Conservation (phyloP, 805 yeast genomes). For the Nadsonia fulvescens region DNA sequence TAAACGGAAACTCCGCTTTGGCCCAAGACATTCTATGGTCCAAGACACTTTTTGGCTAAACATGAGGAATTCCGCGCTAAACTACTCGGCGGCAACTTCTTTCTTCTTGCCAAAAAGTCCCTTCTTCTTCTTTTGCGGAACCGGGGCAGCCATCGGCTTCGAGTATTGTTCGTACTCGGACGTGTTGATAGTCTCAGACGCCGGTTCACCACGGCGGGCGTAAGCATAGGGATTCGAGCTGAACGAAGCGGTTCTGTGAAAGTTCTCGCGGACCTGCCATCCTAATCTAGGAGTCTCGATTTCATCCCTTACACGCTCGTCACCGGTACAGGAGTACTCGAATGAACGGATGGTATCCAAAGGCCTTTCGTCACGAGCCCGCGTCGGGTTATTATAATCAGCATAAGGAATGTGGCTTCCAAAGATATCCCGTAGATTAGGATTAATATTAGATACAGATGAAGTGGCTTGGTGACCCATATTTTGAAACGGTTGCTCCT, state of each 20-base stretch:
- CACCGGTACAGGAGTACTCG: constrained; percentile 90
- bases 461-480: too few species aligned
- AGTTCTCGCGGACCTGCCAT: constrained; percentile 63
- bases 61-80: too few species aligned
- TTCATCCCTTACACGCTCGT: constrained; percentile 57
- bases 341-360: constrained; percentile 86
- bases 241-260: constrained; percentile 49
- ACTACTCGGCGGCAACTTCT: too few species aligned
- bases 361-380: constrained; percentile 90
- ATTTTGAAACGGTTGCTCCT: too few species aligned
- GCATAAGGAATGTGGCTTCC: constrained; percentile 65
- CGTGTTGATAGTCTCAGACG: too few species aligned
- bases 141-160: too few species aligned
- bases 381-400: constrained; percentile 84
- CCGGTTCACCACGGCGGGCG: too few species aligned
- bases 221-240: constrained; percentile 18
- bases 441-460: too few species aligned
- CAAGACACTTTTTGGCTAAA: too few species aligned
- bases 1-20: too few species aligned
- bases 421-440: constrained; percentile 63
- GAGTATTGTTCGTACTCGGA: too few species aligned
- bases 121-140: constrained; percentile 58
- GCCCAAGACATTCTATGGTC: too few species aligned
- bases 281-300: constrained; percentile 66
- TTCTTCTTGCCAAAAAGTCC: constrained; percentile 67